Evolutionary conservation across 129 eudicot species (phyloP), one percentile per base, ranked within the genome.

Genomic region (Pulicaria dysenterica): DNA sequence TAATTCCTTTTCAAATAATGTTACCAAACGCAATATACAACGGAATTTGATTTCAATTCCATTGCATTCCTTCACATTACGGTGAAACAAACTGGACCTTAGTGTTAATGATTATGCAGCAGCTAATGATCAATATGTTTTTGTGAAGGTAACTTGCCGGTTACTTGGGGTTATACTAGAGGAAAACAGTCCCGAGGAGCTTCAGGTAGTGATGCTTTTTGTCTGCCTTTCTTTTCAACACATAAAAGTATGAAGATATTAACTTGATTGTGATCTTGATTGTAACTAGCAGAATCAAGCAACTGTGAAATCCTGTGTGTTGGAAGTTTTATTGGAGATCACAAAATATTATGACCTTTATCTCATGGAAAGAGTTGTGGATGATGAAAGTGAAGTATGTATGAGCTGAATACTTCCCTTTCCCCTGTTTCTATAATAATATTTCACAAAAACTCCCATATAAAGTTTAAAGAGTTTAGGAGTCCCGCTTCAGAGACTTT

Each of bases 331-430:
- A 69, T 80, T 85, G 72, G 98, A 92, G 70, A 81, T 92, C 80
- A 89, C 96, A 3, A 92, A 92, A 50, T 87, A 73, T 72, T 92
- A 88, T 73, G 98, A 92, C 73, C 91, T 92, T 48, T 92, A 92
- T 86, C 91, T 92, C 73, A 92, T 92, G 97, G 97, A 92, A 80
- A 81, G 87, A 72, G 95, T 92, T 75, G 58, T 92, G 53, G 98
- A 92, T 65, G 98, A 92, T 83, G 98, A 92, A 83, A 89, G 89
- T 40, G 95, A 89, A 67, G 98, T 92, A 79, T 47, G 73, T 46
- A 75, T 63, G 47, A 69, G 11, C 51, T 49, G 51, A 49, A 24
- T 73, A 14, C 47, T 40, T 46, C 31, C 55, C 38, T 7, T 8
- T 16, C 10, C 9, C 72, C 2, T 10, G 14, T 44, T 64, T 42